phyloP scores from a whole-genome alignment of 306 rosid genomes.

The Prunus kanzakura region DNA sequence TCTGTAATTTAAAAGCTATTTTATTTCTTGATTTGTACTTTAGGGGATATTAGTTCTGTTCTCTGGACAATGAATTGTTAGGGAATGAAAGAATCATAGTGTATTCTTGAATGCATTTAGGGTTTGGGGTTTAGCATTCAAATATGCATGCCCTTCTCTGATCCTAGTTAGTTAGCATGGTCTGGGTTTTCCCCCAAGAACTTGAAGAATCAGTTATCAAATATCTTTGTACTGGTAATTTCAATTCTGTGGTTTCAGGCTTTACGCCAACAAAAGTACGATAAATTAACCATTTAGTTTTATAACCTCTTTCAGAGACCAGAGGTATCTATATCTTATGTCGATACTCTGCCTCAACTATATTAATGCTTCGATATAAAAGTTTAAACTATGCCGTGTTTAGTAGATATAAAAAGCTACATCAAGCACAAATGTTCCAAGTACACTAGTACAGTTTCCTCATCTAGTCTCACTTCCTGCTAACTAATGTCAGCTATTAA shows the following conservation, averaged over 20 bases:
- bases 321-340: too few species aligned
- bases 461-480: slow-evolving; percentile 5
- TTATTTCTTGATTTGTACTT: slow-evolving; percentile 23
- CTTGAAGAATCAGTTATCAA: too few species aligned
- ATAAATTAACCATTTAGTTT: too few species aligned
- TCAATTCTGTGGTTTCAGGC: background rate
- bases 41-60: slow-evolving; percentile 18
- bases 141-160: background rate
- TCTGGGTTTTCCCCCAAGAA: background rate
- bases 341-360: background rate
- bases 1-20: slow-evolving; percentile 25
- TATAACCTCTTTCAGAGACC: too few species aligned
- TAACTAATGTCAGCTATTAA: slow-evolving; percentile 13
- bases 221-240: too few species aligned
- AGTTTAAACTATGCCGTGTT: background rate
- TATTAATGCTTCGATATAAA: background rate
- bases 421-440: background rate
- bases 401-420: background rate
- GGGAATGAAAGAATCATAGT: slow-evolving; percentile 25
- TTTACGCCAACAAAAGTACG: too few species aligned
- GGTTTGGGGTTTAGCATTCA: background rate
- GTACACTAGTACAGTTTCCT: background rate
- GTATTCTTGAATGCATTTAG: slow-evolving; percentile 12
- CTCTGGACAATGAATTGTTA: slow-evolving; percentile 10
- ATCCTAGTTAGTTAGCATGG: background rate